A percentile compares a stretch with the other conserved stretches of the same genome.
Evolutionary conservation across 2,329 filamentous ascomycete species (phyloP).

Genomic region (Magnaporthiopsis rhizophila): DNA sequence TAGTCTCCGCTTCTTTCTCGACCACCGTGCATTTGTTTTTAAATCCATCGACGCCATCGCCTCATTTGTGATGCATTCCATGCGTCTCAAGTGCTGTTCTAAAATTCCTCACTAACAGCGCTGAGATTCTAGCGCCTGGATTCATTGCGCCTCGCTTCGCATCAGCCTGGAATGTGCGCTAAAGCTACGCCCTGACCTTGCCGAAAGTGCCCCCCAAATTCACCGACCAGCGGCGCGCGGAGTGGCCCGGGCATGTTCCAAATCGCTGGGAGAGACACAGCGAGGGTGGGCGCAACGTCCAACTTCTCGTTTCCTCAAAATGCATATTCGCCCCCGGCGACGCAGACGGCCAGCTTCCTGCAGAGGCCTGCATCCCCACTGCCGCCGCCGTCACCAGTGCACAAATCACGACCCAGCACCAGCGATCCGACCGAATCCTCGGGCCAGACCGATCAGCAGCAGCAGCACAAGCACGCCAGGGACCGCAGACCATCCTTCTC

Average conservation of each 20-base stretch:
- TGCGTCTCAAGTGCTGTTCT: background rate
- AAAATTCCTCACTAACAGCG: background rate
- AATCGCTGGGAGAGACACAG: background rate
- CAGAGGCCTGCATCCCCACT: background rate
- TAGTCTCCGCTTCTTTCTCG: background rate
- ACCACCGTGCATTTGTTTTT: background rate
- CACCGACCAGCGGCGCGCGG: background rate
- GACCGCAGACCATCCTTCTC: slow-evolving; percentile 47
- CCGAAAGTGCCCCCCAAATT: background rate
- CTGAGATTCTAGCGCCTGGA: background rate
- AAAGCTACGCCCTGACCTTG: background rate
- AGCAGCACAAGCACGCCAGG: slow-evolving; percentile 30
- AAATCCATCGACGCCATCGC: background rate
- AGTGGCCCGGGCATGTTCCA: background rate
- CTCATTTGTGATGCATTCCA: background rate
- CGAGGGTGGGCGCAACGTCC: background rate
- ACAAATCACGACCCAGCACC: background rate
- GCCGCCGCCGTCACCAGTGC: background rate
- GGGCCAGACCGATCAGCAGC: slow-evolving; percentile 7
- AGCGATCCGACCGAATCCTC: background rate
- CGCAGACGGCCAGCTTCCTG: background rate
- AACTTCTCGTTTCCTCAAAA: background rate
- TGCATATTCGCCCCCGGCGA: background rate
- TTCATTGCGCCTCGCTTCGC: background rate
- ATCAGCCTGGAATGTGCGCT: background rate